A percentile compares a stretch with the other conserved stretches of the same genome.
Conservation (phyloP, 176 grass and related monocot species). For the Phoenix roebelenii region DNA sequence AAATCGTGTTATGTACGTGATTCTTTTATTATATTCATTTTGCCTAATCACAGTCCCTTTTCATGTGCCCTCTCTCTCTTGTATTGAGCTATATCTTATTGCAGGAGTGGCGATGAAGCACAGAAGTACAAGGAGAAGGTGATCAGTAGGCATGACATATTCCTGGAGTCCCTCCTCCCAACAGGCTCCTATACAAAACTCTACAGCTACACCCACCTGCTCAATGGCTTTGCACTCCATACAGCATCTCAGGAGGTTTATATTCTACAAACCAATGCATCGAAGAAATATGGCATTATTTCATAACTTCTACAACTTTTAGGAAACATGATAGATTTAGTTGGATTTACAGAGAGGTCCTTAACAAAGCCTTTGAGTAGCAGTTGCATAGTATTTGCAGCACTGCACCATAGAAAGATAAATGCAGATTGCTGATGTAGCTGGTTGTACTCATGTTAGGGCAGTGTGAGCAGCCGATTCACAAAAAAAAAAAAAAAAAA, state of each 20-base stretch:
- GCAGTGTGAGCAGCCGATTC: too few relatives aligned
- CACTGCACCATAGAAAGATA: too few relatives aligned
- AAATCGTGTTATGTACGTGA: slow-evolving; percentile 39
- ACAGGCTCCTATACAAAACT: slow-evolving; percentile 69
- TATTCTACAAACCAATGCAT: too few relatives aligned
- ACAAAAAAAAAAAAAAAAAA: too few relatives aligned
- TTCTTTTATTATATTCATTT: slow-evolving; percentile 11
- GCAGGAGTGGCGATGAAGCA: slow-evolving; percentile 63
- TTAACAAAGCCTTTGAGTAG: too few relatives aligned
- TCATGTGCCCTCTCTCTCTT: background rate
- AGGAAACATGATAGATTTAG: too few relatives aligned
- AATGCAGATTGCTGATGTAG: too few relatives aligned
- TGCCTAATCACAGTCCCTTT: background rate
- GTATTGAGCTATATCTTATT: slow-evolving; percentile 15
- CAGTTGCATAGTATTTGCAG: too few relatives aligned
- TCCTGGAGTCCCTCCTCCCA: slow-evolving; percentile 74
- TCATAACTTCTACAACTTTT: too few relatives aligned
- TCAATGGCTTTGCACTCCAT: slow-evolving; percentile 86
- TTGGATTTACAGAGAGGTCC: too few relatives aligned
- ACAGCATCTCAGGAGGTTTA: slow-evolving; percentile 56
- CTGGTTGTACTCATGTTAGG: too few relatives aligned
- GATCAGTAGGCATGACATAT: slow-evolving; percentile 56
- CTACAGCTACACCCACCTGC: slow-evolving; percentile 76
- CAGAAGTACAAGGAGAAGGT: slow-evolving; percentile 50
- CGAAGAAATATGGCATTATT: too few relatives aligned